These are phyloP conservation scores for Fusarium virguliforme DNA, from an alignment of 2,329 filamentous ascomycete genomes.

Conservation along the genomic window DNA sequence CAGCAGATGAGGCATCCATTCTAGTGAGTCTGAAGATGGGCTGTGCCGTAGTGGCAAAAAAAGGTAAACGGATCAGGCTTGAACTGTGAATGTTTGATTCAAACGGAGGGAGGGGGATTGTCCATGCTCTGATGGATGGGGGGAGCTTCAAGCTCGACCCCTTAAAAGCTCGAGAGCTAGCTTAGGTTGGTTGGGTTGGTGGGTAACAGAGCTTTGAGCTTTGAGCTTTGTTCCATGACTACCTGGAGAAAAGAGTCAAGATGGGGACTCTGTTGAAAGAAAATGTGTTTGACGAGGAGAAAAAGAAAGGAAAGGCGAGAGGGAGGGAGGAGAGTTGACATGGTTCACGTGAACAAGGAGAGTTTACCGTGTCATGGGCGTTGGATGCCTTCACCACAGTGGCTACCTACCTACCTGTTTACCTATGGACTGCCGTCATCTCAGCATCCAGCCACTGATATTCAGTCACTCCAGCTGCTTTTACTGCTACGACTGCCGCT, in stretches of 20 bases:
- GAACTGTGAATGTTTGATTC: background rate
- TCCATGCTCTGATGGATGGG: background rate
- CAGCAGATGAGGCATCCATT: conserved; percentile 23
- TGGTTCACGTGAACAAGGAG: conserved; percentile 2
- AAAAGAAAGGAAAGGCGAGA: background rate
- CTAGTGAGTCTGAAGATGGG: conserved; percentile 13
- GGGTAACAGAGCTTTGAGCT: conserved; percentile 1
- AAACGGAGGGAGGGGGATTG: background rate
- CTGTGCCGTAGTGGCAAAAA: conserved; percentile 23
- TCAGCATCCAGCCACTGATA: background rate
- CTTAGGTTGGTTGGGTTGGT: background rate
- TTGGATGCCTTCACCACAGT: conserved; percentile 8
- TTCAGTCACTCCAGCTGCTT: conserved; percentile 12
- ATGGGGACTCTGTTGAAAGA: background rate
- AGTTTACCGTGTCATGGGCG: conserved; percentile 1
- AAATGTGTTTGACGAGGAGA: background rate
- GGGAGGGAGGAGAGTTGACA: conserved; percentile 21
- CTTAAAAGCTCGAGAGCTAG: conserved; percentile 14
- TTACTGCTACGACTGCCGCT: conserved; percentile 4
- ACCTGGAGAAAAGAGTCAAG: background rate
- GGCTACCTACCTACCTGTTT: background rate
- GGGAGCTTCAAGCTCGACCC: conserved; percentile 9
- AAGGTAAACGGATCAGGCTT: conserved; percentile 5
- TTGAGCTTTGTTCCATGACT: background rate
- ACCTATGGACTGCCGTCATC: conserved; percentile 5